Conservation (phyloP, 2,329 filamentous ascomycete species). For the Ascochyta fabae region DNA sequence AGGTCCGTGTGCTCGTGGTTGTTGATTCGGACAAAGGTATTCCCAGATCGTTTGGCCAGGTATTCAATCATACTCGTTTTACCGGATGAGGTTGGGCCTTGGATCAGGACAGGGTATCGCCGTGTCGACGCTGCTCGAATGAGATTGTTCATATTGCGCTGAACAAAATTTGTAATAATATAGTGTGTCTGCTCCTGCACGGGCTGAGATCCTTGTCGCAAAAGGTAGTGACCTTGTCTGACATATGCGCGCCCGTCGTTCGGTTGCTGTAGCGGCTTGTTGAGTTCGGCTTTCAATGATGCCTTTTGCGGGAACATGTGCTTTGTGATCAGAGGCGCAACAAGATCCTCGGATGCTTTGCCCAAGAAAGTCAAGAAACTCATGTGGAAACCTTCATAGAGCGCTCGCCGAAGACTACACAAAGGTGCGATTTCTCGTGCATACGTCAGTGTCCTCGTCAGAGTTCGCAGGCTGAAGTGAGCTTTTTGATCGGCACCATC, state of each 20-base stretch:
- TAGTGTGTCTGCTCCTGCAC: slow-evolving; percentile 82
- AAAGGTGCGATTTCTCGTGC: slow-evolving; percentile 82
- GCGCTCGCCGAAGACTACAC: slow-evolving; percentile 82
- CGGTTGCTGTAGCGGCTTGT: slow-evolving; percentile 78
- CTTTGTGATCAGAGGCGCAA: slow-evolving; percentile 80
- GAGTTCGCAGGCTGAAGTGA: slow-evolving; percentile 93
- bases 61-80: slow-evolving; percentile 99
- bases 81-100: slow-evolving; percentile 94
- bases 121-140: slow-evolving; percentile 92
- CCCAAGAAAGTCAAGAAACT: slow-evolving; percentile 92
- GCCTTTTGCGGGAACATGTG: slow-evolving; percentile 76
- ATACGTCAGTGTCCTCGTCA: slow-evolving; percentile 89
- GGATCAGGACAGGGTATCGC: slow-evolving; percentile 90
- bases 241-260: slow-evolving; percentile 79
- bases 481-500: slow-evolving; percentile 96
- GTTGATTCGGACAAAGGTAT: slow-evolving; percentile 98
- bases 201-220: slow-evolving; percentile 74
- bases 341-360: slow-evolving; percentile 76
- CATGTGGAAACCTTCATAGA: slow-evolving; percentile 98
- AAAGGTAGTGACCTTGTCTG: slow-evolving; percentile 88
- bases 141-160: slow-evolving; percentile 91
- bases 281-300: slow-evolving; percentile 74
- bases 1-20: slow-evolving; percentile 99
- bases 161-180: slow-evolving; percentile 94
- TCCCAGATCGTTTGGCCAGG: slow-evolving; percentile 92